These are phyloP conservation scores for Rhododendron simsii DNA, from an alignment of 148 eudicot species.

Conservation along the genomic window DNA sequence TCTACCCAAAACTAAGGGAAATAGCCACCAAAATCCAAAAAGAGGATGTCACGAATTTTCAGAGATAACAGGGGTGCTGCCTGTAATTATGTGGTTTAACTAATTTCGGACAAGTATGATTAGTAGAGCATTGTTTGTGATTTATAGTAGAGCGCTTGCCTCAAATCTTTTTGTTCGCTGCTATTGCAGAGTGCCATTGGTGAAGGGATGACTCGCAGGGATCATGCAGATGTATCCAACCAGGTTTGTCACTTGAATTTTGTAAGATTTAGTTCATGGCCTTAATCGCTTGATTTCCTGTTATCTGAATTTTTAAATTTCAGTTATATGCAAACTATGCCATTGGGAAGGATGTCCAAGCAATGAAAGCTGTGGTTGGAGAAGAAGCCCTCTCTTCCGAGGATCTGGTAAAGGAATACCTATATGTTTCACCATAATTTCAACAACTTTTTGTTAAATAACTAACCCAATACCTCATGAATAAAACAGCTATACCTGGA, in stretches of 20 bases:
- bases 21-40: neutral
- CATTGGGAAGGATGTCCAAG: slow-evolving; percentile 98
- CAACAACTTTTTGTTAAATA: neutral
- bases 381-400: slow-evolving; percentile 99
- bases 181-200: slow-evolving; percentile 93
- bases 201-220: slow-evolving; percentile 99
- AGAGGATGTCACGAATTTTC: neutral
- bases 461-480: neutral
- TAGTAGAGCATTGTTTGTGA: neutral
- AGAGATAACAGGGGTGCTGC: neutral
- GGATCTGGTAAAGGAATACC: slow-evolving; percentile 53
- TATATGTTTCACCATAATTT: neutral
- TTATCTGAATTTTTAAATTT: slow-evolving; percentile 1
- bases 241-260: slow-evolving; percentile 41
- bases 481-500: slow-evolving; percentile 77
- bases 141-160: neutral
- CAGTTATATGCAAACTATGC: slow-evolving; percentile 99
- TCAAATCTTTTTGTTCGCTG: neutral
- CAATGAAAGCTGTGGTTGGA: slow-evolving; percentile 99
- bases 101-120: neutral
- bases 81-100: neutral
- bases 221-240: slow-evolving; percentile 98
- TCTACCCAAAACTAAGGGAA: neutral
- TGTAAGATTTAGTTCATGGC: neutral
- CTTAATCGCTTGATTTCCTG: neutral